Evolutionary conservation across 2,329 filamentous ascomycete species (phyloP).

Genomic region (Knufia fluminis): DNA sequence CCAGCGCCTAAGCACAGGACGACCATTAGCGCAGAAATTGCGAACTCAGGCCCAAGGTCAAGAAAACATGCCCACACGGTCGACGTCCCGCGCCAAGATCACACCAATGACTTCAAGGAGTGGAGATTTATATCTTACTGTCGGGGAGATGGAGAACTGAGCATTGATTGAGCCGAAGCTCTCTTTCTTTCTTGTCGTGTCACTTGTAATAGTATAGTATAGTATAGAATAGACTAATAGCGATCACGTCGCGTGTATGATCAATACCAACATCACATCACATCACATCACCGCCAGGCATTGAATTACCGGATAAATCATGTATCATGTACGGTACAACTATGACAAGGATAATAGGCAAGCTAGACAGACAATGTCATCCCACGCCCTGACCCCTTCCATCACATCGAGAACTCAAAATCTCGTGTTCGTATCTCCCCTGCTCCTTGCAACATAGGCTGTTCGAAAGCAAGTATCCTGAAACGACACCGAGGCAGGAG

Average conservation of each 20-base stretch:
- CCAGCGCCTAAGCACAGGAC: constrained; percentile 7
- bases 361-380: neutral
- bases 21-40: constrained; percentile 3
- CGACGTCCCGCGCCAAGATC: constrained; percentile 10
- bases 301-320: neutral
- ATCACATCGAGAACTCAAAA: neutral
- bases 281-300: neutral
- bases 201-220: neutral
- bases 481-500: neutral
- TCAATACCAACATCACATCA: too few species aligned
- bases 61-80: too few species aligned
- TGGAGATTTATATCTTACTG: constrained; percentile 21
- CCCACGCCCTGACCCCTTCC: neutral
- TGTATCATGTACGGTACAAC: constrained; percentile 1
- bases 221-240: neutral
- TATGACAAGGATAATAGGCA: neutral
- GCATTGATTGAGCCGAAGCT: neutral
- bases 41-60: constrained; percentile 7
- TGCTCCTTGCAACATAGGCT: neutral
- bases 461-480: neutral
- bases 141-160: constrained; percentile 8
- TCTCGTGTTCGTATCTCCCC: neutral
- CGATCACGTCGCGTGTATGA: neutral
- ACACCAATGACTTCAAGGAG: constrained; percentile 18
- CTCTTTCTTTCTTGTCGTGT: neutral